phyloP scores from a whole-genome alignment of 2,329 filamentous ascomycete species.

The Thielaviopsis populi region DNA sequence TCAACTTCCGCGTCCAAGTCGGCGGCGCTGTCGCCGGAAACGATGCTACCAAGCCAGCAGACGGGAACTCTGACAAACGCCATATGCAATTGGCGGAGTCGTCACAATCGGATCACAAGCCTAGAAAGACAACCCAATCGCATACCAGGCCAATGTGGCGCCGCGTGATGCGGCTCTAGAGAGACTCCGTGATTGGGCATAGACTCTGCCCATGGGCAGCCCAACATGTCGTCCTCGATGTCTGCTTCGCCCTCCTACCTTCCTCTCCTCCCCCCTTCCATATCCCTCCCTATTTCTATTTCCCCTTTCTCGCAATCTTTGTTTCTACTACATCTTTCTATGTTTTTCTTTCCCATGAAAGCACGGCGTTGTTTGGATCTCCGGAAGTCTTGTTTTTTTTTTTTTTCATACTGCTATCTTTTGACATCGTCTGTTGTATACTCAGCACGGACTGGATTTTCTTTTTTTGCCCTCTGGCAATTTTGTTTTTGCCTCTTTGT shows the following conservation, averaged over 20 bases:
- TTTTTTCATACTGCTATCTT: neutral
- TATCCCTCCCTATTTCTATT: neutral
- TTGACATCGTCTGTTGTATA: neutral
- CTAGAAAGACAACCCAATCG: too few species aligned
- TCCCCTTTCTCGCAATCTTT: too few species aligned
- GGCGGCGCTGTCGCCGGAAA: conserved; percentile 6
- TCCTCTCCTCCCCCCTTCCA: neutral
- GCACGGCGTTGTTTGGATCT: neutral
- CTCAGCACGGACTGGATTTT: neutral
- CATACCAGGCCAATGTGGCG: too few species aligned
- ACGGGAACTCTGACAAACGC: neutral
- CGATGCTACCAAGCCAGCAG: conserved; percentile 5
- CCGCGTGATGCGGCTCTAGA: too few species aligned
- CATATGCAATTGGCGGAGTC: neutral
- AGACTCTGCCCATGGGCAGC: neutral
- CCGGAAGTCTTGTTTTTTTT: neutral
- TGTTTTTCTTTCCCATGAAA: neutral
- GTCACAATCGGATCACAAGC: too few species aligned
- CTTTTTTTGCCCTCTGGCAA: too few species aligned
- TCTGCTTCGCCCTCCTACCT: neutral
- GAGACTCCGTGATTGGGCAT: neutral
- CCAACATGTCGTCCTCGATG: too few species aligned
- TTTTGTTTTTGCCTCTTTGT: neutral
- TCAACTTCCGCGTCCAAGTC: conserved; percentile 25
- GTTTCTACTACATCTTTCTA: neutral